Evolutionary conservation across 306 rosid genomes (phyloP).

Genomic region (Glycine tomentella): DNA sequence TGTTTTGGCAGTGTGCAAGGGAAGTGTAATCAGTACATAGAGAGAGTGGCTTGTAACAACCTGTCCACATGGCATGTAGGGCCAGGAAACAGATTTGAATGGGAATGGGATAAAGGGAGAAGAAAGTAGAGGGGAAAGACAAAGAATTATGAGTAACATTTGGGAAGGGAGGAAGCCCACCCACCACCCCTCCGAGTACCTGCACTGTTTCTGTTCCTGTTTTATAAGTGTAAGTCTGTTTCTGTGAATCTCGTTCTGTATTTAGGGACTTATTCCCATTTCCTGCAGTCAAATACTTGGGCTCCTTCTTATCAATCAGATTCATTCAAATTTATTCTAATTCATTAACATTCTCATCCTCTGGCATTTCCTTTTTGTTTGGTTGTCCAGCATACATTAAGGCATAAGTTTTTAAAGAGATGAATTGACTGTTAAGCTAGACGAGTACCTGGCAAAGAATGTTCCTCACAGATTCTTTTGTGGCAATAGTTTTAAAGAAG

Average conservation of each 20-base stretch:
- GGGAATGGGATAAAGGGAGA: background rate
- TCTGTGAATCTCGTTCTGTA: background rate
- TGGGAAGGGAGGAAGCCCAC: slow-evolving; percentile 6
- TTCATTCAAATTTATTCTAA: slow-evolving; percentile 34
- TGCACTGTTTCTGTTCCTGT: background rate
- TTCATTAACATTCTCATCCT: slow-evolving; percentile 25
- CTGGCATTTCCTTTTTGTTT: slow-evolving; percentile 24
- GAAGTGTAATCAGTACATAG: slow-evolving; percentile 1
- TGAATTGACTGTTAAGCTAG: background rate
- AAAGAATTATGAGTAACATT: background rate
- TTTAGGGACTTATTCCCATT: background rate
- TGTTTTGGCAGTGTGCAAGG: background rate
- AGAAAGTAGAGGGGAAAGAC: background rate
- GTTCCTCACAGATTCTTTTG: slow-evolving; percentile 78
- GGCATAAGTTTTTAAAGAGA: slow-evolving; percentile 31
- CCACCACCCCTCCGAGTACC: too few species aligned
- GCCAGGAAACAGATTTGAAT: background rate
- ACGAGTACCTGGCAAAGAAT: slow-evolving; percentile 86
- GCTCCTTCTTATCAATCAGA: background rate
- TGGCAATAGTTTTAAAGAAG: slow-evolving; percentile 74
- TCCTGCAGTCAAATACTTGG: background rate
- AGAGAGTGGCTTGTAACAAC: background rate
- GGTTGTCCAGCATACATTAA: background rate
- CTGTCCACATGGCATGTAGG: background rate
- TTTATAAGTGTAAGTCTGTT: slow-evolving; percentile 1